Base-by-base conservation (phyloP, 2,329 filamentous ascomycete genomes). In the Phyllosticta citrichinensis region DNA sequence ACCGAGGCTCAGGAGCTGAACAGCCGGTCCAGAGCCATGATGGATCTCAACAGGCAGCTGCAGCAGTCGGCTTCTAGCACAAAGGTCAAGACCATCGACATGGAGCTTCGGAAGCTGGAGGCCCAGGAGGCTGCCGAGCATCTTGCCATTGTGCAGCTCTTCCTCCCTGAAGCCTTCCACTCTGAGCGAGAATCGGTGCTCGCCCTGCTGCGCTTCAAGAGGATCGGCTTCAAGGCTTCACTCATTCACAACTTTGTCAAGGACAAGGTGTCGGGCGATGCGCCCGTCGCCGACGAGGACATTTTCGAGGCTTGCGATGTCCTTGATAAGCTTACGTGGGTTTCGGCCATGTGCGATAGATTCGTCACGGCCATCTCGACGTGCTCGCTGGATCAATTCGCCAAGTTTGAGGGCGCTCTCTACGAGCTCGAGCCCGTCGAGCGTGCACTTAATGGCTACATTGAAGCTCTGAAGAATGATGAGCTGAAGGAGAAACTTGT, bases 21-120 rank as follows among this genome's bases (percentile, higher is more conserved):
- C 65, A 89, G 84, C 68, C 88, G 91, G 64, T 96, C 93, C 53
- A 85, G 91, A 64, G 91, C 93, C 59, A 96, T 99, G 87, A 89
- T 96, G 84, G 93, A 99, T 69, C 82, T 99, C 54, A 97, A 97
- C 74, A 84, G 93, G 82, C 95, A 96, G 75, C 82, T 99, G 52
- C 93, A 96, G 70, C 83, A 89, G 61, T 95, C 91, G 12, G 91
- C 91, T 11, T 84, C 91, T 51, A 96, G 96, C 77, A 88, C 93
- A 2, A 93, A 96, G 72, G 87, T 90, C 69, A 97, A 96, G 77
- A 91, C 91, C 0, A 96, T 99, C 64, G 92, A 97, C 66, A 80
- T 97, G 30, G 92, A 97, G 72, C 79, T 97, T 62, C 84, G 88
- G 58, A 87, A 88, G 61, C 83, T 97, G 70, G 91, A 96, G 67